Percentiles rank a stretch among this genome's conserved stretches.
phyloP scores from a whole-genome alignment of 2,329 filamentous ascomycete genomes.

The Geosmithia morbida region DNA sequence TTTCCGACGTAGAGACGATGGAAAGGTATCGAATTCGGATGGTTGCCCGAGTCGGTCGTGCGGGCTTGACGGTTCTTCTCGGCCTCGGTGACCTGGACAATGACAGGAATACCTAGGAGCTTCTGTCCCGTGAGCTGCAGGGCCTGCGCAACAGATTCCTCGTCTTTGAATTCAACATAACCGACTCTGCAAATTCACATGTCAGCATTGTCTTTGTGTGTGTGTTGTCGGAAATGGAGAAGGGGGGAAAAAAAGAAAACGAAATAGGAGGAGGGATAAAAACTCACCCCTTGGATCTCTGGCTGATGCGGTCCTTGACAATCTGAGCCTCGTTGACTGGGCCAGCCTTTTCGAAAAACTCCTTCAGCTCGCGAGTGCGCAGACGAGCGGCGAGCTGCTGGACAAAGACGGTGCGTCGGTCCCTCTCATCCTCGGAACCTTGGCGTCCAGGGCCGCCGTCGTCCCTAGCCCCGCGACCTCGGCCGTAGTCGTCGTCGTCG shows the following conservation, averaged over 20 bases:
- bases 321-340: constrained; percentile 96
- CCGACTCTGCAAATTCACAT: constrained; percentile 53
- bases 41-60: constrained; percentile 51
- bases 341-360: constrained; percentile 91
- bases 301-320: constrained; percentile 92
- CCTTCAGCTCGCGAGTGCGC: constrained; percentile 80
- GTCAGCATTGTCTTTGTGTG: constrained; percentile 19
- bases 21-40: constrained; percentile 80
- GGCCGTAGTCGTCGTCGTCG: constrained; percentile 33
- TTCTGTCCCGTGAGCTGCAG: constrained; percentile 98
- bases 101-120: constrained; percentile 95
- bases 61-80: constrained; percentile 98
- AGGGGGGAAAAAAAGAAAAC: background rate
- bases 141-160: constrained; percentile 84
- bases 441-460: constrained; percentile 40
- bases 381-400: constrained; percentile 93
- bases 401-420: constrained; percentile 93
- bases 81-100: constrained; percentile 94
- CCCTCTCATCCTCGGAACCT: constrained; percentile 86
- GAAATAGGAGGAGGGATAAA: background rate
- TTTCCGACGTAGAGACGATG: constrained; percentile 98
- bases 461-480: constrained; percentile 11
- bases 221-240: background rate
- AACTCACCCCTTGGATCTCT: constrained; percentile 87
- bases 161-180: constrained; percentile 96